These are phyloP conservation scores for Aphanomyces astaci DNA, from an alignment of 352 stramenopile genomes.

Conservation along the genomic window DNA sequence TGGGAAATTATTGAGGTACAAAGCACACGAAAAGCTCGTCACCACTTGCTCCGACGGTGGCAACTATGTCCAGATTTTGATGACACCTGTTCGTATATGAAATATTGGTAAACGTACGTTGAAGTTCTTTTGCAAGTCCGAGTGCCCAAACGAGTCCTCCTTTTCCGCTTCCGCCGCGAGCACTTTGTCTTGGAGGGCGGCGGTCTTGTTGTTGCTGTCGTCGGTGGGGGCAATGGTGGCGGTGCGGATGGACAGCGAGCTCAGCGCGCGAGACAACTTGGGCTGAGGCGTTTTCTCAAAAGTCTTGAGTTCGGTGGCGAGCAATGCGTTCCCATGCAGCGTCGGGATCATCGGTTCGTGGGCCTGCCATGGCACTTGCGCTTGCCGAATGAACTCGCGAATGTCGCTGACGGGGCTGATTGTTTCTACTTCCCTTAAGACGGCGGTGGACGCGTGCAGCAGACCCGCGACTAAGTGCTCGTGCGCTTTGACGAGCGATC, in stretches of 20 bases:
- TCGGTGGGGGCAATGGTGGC: too few relatives aligned
- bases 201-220: too few relatives aligned
- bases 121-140: conserved; percentile 79
- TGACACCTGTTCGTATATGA: background rate
- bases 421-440: conserved; percentile 38
- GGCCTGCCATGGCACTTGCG: conserved; percentile 41
- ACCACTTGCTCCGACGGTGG: conserved; percentile 68
- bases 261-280: background rate
- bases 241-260: conserved; percentile 11
- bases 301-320: conserved; percentile 43
- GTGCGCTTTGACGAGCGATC: conserved; percentile 59
- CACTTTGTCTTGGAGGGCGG: conserved; percentile 21
- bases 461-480: conserved; percentile 49
- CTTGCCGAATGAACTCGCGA: conserved; percentile 45
- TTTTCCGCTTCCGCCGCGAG: conserved; percentile 34
- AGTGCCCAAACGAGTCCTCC: conserved; percentile 40
- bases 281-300: background rate
- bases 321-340: conserved; percentile 39
- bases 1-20: conserved; percentile 74
- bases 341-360: conserved; percentile 38
- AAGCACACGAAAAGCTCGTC: conserved; percentile 73
- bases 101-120: conserved; percentile 35
- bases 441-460: conserved; percentile 31
- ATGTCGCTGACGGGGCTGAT: conserved; percentile 55
- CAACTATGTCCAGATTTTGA: conserved; percentile 33